phyloP scores from a whole-genome alignment of 2,329 filamentous ascomycete genomes.

The Thyridium curvatum region DNA sequence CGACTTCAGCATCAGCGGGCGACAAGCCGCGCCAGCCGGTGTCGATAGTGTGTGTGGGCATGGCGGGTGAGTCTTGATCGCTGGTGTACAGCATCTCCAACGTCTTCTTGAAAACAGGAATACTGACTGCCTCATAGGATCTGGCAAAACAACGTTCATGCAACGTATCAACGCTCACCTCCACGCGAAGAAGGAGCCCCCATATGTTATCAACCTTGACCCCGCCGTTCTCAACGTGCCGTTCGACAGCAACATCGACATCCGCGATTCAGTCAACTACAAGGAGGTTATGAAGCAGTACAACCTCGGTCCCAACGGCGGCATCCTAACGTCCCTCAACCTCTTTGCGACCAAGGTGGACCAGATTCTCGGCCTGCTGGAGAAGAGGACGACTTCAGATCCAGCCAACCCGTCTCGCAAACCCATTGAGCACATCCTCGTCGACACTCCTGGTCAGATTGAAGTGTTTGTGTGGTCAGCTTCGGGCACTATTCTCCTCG shows the following conservation, averaged over 20 bases:
- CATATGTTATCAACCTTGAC: slow-evolving; percentile 96
- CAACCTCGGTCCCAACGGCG: slow-evolving; percentile 93
- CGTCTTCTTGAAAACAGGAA: neutral
- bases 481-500: slow-evolving; percentile 86
- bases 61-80: slow-evolving; percentile 62
- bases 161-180: slow-evolving; percentile 93
- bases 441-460: slow-evolving; percentile 96
- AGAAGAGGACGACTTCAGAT: slow-evolving; percentile 73
- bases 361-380: slow-evolving; percentile 81
- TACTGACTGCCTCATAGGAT: slow-evolving; percentile 46
- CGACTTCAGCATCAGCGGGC: neutral
- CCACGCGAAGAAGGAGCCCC: slow-evolving; percentile 70
- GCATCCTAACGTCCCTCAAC: slow-evolving; percentile 91
- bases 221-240: slow-evolving; percentile 90
- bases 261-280: slow-evolving; percentile 98
- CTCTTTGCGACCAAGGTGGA: slow-evolving; percentile 98
- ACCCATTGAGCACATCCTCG: slow-evolving; percentile 74
- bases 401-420: slow-evolving; percentile 52
- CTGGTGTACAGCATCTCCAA: neutral
- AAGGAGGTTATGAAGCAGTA: slow-evolving; percentile 99
- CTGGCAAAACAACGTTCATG: slow-evolving; percentile 99
- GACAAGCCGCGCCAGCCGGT: slow-evolving; percentile 49
- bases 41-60: slow-evolving; percentile 89
- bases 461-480: slow-evolving; percentile 99
- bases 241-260: slow-evolving; percentile 97